A percentile compares a stretch with the other conserved stretches of the same genome.
These are phyloP conservation scores for Eucalyptus tenuipes DNA, from an alignment of 345 rosid species.

Conservation along the genomic window DNA sequence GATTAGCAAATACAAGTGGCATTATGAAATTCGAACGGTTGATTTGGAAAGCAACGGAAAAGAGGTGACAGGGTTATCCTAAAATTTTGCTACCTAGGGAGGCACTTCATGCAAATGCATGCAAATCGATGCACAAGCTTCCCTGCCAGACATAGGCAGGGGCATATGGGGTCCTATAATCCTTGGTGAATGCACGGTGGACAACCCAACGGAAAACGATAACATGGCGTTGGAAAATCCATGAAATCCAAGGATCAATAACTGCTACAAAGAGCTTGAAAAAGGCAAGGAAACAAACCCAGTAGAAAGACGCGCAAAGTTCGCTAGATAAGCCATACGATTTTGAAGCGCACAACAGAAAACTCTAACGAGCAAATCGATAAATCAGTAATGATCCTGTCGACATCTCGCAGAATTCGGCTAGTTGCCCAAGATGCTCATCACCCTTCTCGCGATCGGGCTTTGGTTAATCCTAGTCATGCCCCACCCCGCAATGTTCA, in stretches of 20 bases:
- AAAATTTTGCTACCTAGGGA: background rate
- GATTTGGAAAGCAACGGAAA: background rate
- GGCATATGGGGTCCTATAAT: background rate
- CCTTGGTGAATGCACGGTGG: background rate
- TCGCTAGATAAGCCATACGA: background rate
- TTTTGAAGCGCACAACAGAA: background rate
- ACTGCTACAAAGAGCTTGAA: background rate
- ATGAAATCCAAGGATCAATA: background rate
- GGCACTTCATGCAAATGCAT: background rate
- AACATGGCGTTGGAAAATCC: background rate
- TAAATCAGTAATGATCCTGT: background rate
- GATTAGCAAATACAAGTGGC: background rate
- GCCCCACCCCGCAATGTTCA: background rate
- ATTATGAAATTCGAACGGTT: background rate
- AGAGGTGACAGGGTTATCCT: background rate
- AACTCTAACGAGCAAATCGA: background rate
- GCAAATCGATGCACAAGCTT: background rate
- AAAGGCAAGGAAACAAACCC: background rate
- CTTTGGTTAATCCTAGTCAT: background rate
- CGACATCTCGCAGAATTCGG: background rate
- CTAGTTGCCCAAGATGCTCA: background rate
- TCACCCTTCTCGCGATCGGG: background rate
- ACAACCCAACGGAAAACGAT: background rate
- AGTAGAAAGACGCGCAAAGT: background rate
- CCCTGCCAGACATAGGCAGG: background rate